Conservation (phyloP, 176 grass and related monocot species). For the bread wheat (Triticum aestivum) region IWGSC_CS_RefSeq_v2.1 NC_057807.1:361371288-361371787, state of each 20-base stretch:
- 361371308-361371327: not conserved
- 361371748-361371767: not conserved
- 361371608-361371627: slow-evolving; percentile 17
- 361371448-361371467: not conserved
- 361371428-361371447: not conserved
- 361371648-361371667: not conserved
- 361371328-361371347: not conserved
- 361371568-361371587: not conserved
- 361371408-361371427: not conserved
- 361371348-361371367: too few relatives aligned
- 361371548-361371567: not conserved
- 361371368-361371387: too few relatives aligned
- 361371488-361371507: not conserved
- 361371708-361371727: slow-evolving; percentile 18
- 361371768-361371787: not conserved
- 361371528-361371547: too few relatives aligned
- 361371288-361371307: slow-evolving; percentile 24
- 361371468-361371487: not conserved
- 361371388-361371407: too few relatives aligned
- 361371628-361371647: not conserved
- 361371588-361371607: not conserved
- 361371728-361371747: not conserved
- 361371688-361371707: slow-evolving; percentile 31
- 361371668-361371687: slow-evolving; percentile 17
- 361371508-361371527: too few relatives aligned